A percentile compares a stretch with the other conserved stretches of the same genome.
phyloP scores from a whole-genome alignment of 169 alveolate species.

The Cyclospora cayetanensis region DNA sequence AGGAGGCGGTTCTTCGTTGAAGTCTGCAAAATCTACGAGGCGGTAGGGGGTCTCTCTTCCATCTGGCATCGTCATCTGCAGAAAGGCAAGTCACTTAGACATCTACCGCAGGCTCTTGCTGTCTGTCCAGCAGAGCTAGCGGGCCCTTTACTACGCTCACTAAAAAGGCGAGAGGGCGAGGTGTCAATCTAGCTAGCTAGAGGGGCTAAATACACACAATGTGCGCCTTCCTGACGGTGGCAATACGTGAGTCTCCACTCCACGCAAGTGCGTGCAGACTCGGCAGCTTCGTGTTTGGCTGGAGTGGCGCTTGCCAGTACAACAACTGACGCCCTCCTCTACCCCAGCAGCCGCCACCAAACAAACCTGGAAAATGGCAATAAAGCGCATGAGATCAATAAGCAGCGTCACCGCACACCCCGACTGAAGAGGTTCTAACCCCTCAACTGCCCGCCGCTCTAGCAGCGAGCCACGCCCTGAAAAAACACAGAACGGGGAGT shows the following conservation, averaged over 20 bases:
- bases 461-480: slow-evolving; percentile 17
- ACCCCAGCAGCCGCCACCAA: neutral
- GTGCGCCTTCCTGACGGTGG: too few species aligned
- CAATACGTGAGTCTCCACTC: too few species aligned
- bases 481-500: neutral
- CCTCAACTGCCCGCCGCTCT: slow-evolving; percentile 9
- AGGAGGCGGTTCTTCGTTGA: neutral
- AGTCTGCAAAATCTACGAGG: neutral
- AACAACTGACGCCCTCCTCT: too few species aligned
- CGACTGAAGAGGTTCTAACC: slow-evolving; percentile 3
- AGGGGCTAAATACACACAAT: too few species aligned
- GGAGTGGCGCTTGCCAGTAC: too few species aligned
- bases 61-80: slow-evolving; percentile 13
- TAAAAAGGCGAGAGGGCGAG: too few species aligned
- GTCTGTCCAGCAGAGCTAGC: too few species aligned
- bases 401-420: slow-evolving; percentile 8
- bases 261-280: too few species aligned
- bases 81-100: neutral
- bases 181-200: too few species aligned
- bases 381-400: neutral
- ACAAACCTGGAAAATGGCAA: slow-evolving; percentile 37
- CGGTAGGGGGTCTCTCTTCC: slow-evolving; percentile 13
- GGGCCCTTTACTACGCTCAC: too few species aligned
- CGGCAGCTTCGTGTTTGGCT: too few species aligned
- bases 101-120: neutral